Percentiles rank a stretch among this genome's conserved stretches.
These are phyloP conservation scores for Colletotrichum sp. DNA, from an alignment of 2,329 filamentous ascomycete species.

Conservation along the genomic window DNA sequence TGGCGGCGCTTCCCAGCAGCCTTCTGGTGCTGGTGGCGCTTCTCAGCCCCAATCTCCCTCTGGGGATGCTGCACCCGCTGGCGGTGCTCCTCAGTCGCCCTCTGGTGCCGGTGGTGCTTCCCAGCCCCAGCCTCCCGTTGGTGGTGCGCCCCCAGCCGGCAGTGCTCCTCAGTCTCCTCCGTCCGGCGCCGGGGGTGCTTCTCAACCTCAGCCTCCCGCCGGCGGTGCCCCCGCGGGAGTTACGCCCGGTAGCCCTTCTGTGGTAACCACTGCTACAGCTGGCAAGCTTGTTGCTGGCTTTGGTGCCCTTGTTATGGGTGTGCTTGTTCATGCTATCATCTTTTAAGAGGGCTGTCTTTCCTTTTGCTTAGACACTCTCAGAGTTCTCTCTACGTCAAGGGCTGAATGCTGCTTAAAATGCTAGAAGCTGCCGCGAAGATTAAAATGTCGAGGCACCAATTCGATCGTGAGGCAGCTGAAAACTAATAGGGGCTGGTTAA, in stretches of 20 bases:
- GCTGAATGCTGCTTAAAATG: not conserved
- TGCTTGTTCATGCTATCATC: not conserved
- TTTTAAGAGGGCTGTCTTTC: not conserved
- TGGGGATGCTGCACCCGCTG: too few relatives aligned
- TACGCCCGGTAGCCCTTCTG: not conserved
- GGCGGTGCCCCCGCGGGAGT: not conserved
- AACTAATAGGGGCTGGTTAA: not conserved
- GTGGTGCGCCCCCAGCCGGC: not conserved
- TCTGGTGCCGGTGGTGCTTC: not conserved
- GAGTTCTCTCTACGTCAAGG: not conserved
- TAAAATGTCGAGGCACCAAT: not conserved
- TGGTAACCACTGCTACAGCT: conserved; percentile 5
- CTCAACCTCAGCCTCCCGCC: not conserved
- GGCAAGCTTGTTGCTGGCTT: conserved; percentile 8
- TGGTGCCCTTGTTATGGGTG: not conserved
- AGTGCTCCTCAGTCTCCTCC: not conserved
- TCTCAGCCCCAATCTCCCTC: too few relatives aligned
- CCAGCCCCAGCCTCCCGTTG: not conserved
- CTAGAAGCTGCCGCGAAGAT: accelerated
- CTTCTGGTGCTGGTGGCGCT: not conserved
- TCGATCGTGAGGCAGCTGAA: not conserved
- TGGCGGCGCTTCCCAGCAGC: not conserved
- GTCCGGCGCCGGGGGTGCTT: not conserved
- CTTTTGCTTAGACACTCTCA: not conserved
- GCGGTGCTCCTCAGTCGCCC: not conserved